Evolutionary conservation across 192 early-diverging fungal genomes (phyloP).

Genomic region (Anaeromyces robustus): DNA sequence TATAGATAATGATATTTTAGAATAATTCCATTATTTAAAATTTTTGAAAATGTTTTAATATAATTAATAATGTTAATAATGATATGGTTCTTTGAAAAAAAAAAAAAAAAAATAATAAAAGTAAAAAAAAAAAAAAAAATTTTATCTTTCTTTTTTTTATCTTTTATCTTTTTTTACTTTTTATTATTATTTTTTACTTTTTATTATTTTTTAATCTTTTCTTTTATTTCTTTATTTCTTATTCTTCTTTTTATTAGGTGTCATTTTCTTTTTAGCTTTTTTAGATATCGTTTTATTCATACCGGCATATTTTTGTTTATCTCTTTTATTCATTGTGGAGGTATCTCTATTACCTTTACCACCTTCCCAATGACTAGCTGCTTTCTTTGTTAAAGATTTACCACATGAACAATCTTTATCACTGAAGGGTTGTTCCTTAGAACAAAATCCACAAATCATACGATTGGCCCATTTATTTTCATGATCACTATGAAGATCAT

Average conservation of each 20-base stretch:
- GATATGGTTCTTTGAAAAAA: too few relatives aligned
- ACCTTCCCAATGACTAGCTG: slow-evolving; percentile 58
- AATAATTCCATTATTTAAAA: too few relatives aligned
- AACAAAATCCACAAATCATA: slow-evolving; percentile 77
- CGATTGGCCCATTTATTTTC: slow-evolving; percentile 47
- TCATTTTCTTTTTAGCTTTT: slow-evolving; percentile 10
- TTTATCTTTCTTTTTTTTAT: too few relatives aligned
- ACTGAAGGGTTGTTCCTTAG: slow-evolving; percentile 47
- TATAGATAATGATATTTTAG: too few relatives aligned
- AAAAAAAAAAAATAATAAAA: too few relatives aligned
- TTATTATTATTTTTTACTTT: background rate
- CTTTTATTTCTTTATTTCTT: background rate
- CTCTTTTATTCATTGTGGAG: slow-evolving; percentile 59
- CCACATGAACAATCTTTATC: slow-evolving; percentile 33
- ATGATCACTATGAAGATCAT: slow-evolving; percentile 58
- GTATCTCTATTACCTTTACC: slow-evolving; percentile 67
- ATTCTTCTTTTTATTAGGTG: background rate
- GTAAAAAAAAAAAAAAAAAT: too few relatives aligned
- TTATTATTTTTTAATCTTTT: background rate
- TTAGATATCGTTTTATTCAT: slow-evolving; percentile 31
- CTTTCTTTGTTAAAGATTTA: slow-evolving; percentile 34
- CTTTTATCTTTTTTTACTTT: too few relatives aligned
- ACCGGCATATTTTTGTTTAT: slow-evolving; percentile 42
- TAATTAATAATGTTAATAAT: too few relatives aligned
- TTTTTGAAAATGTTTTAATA: too few relatives aligned